Conservation (phyloP, 352 stramenopile genomes). For the Globisporangium yorkense region DNA sequence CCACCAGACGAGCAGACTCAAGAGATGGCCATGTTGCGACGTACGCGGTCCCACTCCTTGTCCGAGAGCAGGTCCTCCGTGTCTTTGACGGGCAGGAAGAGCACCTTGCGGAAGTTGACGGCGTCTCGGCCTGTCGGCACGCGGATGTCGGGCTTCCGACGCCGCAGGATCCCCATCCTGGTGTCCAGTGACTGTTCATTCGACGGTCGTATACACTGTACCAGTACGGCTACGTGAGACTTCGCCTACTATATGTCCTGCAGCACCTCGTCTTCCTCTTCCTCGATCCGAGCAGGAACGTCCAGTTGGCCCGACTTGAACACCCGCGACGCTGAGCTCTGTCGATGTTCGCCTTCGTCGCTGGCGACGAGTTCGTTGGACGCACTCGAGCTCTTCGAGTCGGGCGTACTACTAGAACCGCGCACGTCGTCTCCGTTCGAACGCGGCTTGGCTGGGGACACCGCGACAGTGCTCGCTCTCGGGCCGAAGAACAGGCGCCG, state of each 20-base stretch:
- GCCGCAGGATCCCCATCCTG: slow-evolving; percentile 53
- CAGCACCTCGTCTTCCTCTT: background rate
- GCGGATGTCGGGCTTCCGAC: slow-evolving; percentile 61
- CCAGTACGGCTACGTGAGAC: no score
- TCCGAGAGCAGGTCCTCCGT: slow-evolving; percentile 66
- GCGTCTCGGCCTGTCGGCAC: slow-evolving; percentile 62
- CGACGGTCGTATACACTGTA: no score
- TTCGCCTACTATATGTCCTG: background rate
- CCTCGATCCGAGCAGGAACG: background rate
- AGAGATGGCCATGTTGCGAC: background rate
- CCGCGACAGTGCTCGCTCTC: background rate
- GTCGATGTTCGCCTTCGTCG: background rate
- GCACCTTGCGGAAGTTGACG: slow-evolving; percentile 74
- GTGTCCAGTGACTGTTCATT: background rate
- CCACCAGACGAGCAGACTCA: background rate
- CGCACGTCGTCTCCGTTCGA: background rate
- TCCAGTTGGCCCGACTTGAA: background rate
- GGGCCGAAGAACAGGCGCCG: slow-evolving; percentile 1
- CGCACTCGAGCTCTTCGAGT: background rate
- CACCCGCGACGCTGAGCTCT: background rate
- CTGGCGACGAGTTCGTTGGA: background rate
- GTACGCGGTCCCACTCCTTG: slow-evolving; percentile 61
- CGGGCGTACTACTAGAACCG: background rate
- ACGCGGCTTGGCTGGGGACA: background rate
- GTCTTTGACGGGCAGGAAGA: slow-evolving; percentile 67